phyloP scores from a whole-genome alignment of 2,329 filamentous ascomycete genomes.

The Aspergillus unguis region DNA sequence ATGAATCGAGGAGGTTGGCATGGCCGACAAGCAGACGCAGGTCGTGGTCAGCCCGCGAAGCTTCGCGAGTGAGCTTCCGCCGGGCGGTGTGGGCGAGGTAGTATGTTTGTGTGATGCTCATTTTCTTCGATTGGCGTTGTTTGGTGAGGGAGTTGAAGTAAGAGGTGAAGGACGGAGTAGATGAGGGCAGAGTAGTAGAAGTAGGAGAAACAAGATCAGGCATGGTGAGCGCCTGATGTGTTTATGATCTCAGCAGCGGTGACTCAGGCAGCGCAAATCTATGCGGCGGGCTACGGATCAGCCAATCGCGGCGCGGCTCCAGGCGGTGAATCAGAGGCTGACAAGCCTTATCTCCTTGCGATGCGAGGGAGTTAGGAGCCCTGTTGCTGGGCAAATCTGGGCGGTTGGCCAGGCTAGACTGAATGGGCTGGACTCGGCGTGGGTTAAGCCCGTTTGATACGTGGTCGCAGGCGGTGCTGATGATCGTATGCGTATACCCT shows the following conservation, averaged over 20 bases:
- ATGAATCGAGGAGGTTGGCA: slow-evolving; percentile 92
- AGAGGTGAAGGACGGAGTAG: slow-evolving; percentile 29
- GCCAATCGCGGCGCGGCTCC: slow-evolving; percentile 25
- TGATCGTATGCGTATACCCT: not conserved
- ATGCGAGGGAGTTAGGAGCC: not conserved
- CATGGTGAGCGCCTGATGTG: slow-evolving; percentile 28
- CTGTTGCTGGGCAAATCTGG: not conserved
- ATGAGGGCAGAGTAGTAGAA: slow-evolving; percentile 13
- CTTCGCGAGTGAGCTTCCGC: slow-evolving; percentile 91
- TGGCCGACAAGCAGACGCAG: slow-evolving; percentile 93
- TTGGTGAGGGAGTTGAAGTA: slow-evolving; percentile 42
- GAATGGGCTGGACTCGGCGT: too few species aligned
- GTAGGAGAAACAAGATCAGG: slow-evolving; percentile 4
- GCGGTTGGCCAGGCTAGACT: too few species aligned
- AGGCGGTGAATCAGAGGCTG: slow-evolving; percentile 27
- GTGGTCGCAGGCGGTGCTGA: not conserved
- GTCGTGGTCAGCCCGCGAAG: slow-evolving; percentile 86
- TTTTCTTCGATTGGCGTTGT: slow-evolving; percentile 66
- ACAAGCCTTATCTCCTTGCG: slow-evolving; percentile 14
- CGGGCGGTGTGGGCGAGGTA: slow-evolving; percentile 95
- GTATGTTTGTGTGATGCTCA: slow-evolving; percentile 98
- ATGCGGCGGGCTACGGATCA: slow-evolving; percentile 18
- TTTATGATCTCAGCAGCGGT: slow-evolving; percentile 27
- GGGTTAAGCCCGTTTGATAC: not conserved
- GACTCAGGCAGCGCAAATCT: slow-evolving; percentile 26